Evolutionary conservation across 2,329 filamentous ascomycete genomes (phyloP), one percentile per base, ranked within the genome.

Genomic region (Xylaria sp.): DNA sequence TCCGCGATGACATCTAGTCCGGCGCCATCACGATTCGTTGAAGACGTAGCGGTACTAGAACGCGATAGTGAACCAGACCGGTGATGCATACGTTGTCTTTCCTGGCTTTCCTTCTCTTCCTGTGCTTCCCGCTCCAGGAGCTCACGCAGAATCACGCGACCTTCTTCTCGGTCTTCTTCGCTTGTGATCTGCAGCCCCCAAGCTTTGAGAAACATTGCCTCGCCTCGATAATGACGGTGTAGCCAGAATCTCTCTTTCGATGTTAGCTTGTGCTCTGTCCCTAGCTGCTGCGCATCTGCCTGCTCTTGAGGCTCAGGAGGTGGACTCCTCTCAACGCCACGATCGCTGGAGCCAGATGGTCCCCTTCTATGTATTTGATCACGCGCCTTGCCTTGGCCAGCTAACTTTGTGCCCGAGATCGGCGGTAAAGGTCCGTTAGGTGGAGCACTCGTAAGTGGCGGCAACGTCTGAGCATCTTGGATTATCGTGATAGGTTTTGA

Each of bases 201-300:
- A 6, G 75, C 74, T 23, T 69, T 72, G 32, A 77, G 65, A 65
- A 77, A 77, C 10, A 65, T 72, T 3, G 75, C 73, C 62, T 77
- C 75, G 47, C 75, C 75, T 16, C 75, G 73, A 65, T 77, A 77
- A 48, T 77, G 72, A 35, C 69, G 60, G 65, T 77, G 75, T 32
- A 77, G 58, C 75, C 75, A 77, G 29, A 76, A 68, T 6, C 75
- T 68, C 47, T 77, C 75, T 58, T 73, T 72, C 2, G 72, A 47
- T 12, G 74, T 74, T 23, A 73, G 64, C 8, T 71, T 71, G 29
- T 64, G 62, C 42, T 69, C 57, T 16, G n/a, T 1, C n/a, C 51
- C 58, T 23, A 37, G 50, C 44, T 63, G 60, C n/a, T 54, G 59
- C 16, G 4, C 35, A 5, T 63, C 54, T 51, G 23, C 40, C 42